These are phyloP conservation scores for Ascodesmis nigricans DNA, from an alignment of 495 filamentous ascomycete species.

Conservation along the genomic window DNA sequence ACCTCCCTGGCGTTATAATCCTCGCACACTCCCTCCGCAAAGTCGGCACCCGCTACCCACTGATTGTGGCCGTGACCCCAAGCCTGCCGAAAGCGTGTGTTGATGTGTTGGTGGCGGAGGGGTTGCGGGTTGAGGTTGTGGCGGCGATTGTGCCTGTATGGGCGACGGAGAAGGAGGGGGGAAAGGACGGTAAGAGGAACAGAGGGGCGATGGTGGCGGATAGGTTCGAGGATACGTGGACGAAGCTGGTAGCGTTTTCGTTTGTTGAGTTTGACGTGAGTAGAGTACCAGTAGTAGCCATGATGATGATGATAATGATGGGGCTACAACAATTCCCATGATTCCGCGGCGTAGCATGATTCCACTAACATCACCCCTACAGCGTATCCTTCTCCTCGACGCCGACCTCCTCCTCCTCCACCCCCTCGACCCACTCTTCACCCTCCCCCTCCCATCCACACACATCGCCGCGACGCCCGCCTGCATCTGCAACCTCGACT, in stretches of 20 bases:
- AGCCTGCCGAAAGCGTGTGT: constrained; percentile 19
- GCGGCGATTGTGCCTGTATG: constrained; percentile 19
- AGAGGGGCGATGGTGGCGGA: constrained; percentile 25
- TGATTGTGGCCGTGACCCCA: constrained; percentile 29
- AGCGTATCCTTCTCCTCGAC: constrained; percentile 32
- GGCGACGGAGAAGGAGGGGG: constrained; percentile 13
- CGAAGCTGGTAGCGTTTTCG: constrained; percentile 32
- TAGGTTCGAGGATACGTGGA: constrained; percentile 34
- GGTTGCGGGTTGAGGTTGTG: constrained; percentile 21
- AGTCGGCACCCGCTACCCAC: constrained; percentile 26
- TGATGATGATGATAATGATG: too few species aligned
- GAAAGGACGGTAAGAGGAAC: too few species aligned
- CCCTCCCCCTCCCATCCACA: constrained; percentile 13
- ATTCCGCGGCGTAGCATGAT: too few species aligned
- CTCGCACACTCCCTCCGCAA: constrained; percentile 28
- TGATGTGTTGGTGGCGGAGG: constrained; percentile 23
- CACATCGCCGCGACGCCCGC: constrained; percentile 29
- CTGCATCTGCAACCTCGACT: constrained; percentile 32
- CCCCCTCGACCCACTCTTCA: constrained; percentile 29
- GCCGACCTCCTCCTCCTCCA: constrained; percentile 29
- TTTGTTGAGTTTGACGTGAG: constrained; percentile 22
- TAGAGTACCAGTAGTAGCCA: too few species aligned
- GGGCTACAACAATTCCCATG: too few species aligned
- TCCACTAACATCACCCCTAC: too few species aligned
- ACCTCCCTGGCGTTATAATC: constrained; percentile 30